Base-by-base conservation (phyloP, 169 alveolate genomes). In the Hepatocystis sp. region DNA sequence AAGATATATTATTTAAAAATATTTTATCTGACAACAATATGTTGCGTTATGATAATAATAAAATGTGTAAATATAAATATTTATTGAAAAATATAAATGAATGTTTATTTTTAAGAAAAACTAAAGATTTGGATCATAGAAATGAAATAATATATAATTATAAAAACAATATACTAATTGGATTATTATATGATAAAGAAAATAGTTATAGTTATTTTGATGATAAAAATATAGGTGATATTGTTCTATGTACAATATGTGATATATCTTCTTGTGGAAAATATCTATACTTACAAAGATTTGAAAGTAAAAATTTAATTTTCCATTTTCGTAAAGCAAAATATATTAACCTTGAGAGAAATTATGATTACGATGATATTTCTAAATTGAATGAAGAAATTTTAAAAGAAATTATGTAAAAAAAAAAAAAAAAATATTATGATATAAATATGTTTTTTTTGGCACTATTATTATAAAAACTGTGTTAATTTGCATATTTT, bases 101-200 rank as follows among this genome's bases (percentile, higher is more conserved):
- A 19, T 4, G 46, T 36, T 42, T 71, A 32, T 71, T 56, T 71
- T 71, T 25, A 36, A 8, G 36, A 1, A 32, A 40, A 7, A 40
- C 64, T 40, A 56, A 13, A 13, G 61, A 30, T 34, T 52, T 39
- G 28, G 19, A 27, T 8, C 39, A 39, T 27, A 23, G 86, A 49
- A 71, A 34, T 61, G 34, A 39, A 32, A 39, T 40, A 40, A 25
- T 71, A 11, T 71, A 71, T 61, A 71, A 71, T 56, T 71, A 71
- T 71, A 71, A 71, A 71, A 71, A 71, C 58, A 71, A 71, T 61
- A 71, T 71, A 34, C 49, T 71, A 34, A 60, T 61, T 4, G 86
- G 86, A 49, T 34, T 56, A 32, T 71, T 71, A 51, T 3, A 71
- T 49, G 86, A 71, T 71, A 71, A 56, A 64, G 86, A 71, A 71